Evolutionary conservation across 1,284 basidiomycete species (phyloP).

Genomic region (Neolentinus lepideus): DNA sequence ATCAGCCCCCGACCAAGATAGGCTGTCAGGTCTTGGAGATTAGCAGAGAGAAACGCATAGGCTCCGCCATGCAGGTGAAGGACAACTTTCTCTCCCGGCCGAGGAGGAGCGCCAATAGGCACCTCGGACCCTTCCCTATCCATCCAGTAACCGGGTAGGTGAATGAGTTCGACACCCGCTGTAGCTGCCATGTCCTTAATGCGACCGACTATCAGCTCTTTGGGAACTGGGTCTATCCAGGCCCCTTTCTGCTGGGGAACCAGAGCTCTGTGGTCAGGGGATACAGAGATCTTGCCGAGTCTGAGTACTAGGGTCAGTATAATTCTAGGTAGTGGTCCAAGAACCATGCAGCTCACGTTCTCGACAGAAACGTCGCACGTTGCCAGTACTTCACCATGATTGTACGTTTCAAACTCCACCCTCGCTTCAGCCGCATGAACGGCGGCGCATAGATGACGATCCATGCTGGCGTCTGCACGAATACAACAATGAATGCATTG

Average conservation of each 20-base stretch:
- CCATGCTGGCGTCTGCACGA: background rate
- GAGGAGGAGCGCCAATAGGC: constrained; percentile 14
- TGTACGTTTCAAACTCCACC: background rate
- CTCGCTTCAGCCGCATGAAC: background rate
- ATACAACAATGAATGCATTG: background rate
- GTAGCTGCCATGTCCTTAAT: constrained; percentile 15
- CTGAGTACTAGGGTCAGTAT: background rate
- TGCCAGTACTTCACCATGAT: background rate
- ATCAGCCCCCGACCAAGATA: constrained; percentile 13
- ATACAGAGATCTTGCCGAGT: background rate
- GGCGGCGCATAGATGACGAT: background rate
- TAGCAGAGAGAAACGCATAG: constrained; percentile 25
- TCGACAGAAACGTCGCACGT: background rate
- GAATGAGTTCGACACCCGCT: constrained; percentile 19
- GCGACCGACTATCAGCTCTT: constrained; percentile 15
- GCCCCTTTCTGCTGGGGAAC: background rate
- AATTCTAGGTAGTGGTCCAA: background rate
- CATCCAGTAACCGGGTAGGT: constrained; percentile 32
- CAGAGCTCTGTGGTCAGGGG: background rate
- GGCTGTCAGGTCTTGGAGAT: constrained; percentile 30
- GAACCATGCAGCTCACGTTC: background rate
- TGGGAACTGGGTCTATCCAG: constrained; percentile 10
- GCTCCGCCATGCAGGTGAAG: constrained; percentile 24
- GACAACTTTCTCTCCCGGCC: constrained; percentile 26
- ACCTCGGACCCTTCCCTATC: constrained; percentile 13